Conservation (phyloP, 106 monocot genomes). For the Narthecium ossifragum region DNA sequence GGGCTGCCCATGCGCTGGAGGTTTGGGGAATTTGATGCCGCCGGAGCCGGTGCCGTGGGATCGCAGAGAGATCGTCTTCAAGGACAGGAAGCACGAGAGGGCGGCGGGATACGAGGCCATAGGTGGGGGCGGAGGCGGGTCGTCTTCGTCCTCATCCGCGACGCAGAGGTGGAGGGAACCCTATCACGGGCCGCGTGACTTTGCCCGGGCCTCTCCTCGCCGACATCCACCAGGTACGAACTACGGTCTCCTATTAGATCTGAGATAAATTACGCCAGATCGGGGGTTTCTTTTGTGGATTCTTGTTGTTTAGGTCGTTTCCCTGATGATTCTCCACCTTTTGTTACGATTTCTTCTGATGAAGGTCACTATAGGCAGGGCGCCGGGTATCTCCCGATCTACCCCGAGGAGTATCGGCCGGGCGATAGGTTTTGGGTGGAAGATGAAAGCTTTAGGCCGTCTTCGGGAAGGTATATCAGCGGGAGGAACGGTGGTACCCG, state of each 20-base stretch:
- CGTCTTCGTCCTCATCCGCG: slow-evolving; percentile 14
- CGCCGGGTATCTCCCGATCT: slow-evolving; percentile 36
- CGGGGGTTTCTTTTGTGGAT: background rate
- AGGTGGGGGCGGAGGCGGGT: slow-evolving; percentile 25
- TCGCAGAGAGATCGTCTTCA: slow-evolving; percentile 56
- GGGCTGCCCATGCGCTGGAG: slow-evolving; percentile 50
- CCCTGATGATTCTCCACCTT: background rate
- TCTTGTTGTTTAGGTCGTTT: background rate
- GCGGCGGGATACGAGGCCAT: slow-evolving; percentile 22
- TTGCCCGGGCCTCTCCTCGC: slow-evolving; percentile 48
- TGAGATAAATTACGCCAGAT: slow-evolving; percentile 6
- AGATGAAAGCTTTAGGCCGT: slow-evolving; percentile 37
- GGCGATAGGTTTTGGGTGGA: slow-evolving; percentile 37
- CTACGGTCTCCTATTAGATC: slow-evolving; percentile 16
- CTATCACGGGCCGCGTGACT: slow-evolving; percentile 35
- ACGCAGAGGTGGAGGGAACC: slow-evolving; percentile 59
- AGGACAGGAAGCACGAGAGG: slow-evolving; percentile 62
- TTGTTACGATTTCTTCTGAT: slow-evolving; percentile 11
- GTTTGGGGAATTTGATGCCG: slow-evolving; percentile 55
- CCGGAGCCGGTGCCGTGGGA: slow-evolving; percentile 75
- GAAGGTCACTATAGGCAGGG: slow-evolving; percentile 54
- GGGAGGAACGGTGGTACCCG: slow-evolving; percentile 14
- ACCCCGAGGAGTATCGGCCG: slow-evolving; percentile 45
- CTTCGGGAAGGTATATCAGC: slow-evolving; percentile 35
- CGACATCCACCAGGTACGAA: slow-evolving; percentile 37